Conservation (phyloP, 768 basidiomycete species). For the Hericium erinaceus region DNA sequence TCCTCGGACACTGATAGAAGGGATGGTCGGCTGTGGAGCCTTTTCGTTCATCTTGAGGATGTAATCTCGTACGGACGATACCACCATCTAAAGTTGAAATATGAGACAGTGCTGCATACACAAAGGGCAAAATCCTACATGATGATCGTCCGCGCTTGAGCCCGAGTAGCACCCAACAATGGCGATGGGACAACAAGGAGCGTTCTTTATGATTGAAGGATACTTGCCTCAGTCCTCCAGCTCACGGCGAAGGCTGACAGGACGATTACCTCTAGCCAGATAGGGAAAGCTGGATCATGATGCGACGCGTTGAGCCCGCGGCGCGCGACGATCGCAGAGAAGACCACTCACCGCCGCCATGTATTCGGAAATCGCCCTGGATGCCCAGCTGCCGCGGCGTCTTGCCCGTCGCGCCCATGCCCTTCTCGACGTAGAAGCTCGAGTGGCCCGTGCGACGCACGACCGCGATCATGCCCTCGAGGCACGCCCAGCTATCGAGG, state of each 20-base stretch:
- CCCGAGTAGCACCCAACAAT: slow-evolving; percentile 75
- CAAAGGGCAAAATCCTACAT: slow-evolving; percentile 33
- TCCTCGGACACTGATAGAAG: neutral
- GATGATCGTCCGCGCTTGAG: slow-evolving; percentile 73
- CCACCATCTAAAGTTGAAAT: slow-evolving; percentile 39
- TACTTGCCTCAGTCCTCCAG: slow-evolving; percentile 1
- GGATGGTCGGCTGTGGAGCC: slow-evolving; percentile 7
- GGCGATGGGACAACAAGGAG: slow-evolving; percentile 76
- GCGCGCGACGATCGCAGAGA: neutral
- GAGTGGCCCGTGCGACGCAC: slow-evolving; percentile 77
- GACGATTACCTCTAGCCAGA: slow-evolving; percentile 64
- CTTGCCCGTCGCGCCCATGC: slow-evolving; percentile 78
- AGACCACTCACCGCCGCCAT: slow-evolving; percentile 62
- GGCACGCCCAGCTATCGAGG: slow-evolving; percentile 68
- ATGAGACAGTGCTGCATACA: neutral
- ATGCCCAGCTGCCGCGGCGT: slow-evolving; percentile 64
- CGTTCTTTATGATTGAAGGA: slow-evolving; percentile 40
- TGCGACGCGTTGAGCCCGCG: neutral
- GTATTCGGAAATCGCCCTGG: slow-evolving; percentile 52
- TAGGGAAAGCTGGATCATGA: slow-evolving; percentile 56
- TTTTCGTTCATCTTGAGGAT: slow-evolving; percentile 43
- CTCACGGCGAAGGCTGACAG: neutral
- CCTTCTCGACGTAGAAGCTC: slow-evolving; percentile 80
- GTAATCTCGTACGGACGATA: slow-evolving; percentile 59
- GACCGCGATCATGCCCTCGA: slow-evolving; percentile 75